phyloP scores from a whole-genome alignment of 1,284 basidiomycete genomes.

The Lignosus rhinocerotis region DNA sequence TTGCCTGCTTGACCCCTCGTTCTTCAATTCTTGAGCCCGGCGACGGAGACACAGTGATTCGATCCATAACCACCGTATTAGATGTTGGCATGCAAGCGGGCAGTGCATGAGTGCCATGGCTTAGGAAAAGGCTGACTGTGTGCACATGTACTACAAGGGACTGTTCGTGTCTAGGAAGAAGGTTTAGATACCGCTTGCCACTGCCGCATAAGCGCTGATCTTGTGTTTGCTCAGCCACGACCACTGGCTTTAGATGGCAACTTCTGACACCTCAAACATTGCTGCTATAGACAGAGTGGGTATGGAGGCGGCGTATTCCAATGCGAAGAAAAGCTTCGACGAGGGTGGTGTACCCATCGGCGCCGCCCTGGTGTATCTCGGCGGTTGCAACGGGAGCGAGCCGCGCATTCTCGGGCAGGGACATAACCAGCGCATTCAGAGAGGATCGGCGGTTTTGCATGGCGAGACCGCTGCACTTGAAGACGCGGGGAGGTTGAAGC shows the following conservation, averaged over 20 bases:
- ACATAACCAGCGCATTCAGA: constrained; percentile 57
- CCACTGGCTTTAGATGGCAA: not conserved
- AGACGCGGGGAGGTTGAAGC: constrained; percentile 46
- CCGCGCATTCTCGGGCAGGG: constrained; percentile 44
- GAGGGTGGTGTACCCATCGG: constrained; percentile 65
- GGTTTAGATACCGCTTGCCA: no score
- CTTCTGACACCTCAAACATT: not conserved
- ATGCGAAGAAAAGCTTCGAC: constrained; percentile 44
- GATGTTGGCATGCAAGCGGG: no score
- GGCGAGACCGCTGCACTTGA: constrained; percentile 57
- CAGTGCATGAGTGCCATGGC: no score
- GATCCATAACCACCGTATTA: not conserved
- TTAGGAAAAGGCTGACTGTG: no score
- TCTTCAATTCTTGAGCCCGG: not conserved
- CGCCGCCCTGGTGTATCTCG: constrained; percentile 43
- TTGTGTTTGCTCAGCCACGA: no score
- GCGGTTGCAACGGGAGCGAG: constrained; percentile 12
- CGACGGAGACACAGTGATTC: not conserved
- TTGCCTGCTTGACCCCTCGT: not conserved
- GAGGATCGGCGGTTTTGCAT: constrained; percentile 52
- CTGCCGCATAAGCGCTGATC: no score
- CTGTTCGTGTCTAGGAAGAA: no score
- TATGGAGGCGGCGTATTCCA: constrained; percentile 37
- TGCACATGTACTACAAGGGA: no score
- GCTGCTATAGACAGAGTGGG: constrained; percentile 19